Percentiles rank a stretch among this genome's conserved stretches.
phyloP scores from a whole-genome alignment of 257 asterid genomes.

The Primulina tabacum region DNA sequence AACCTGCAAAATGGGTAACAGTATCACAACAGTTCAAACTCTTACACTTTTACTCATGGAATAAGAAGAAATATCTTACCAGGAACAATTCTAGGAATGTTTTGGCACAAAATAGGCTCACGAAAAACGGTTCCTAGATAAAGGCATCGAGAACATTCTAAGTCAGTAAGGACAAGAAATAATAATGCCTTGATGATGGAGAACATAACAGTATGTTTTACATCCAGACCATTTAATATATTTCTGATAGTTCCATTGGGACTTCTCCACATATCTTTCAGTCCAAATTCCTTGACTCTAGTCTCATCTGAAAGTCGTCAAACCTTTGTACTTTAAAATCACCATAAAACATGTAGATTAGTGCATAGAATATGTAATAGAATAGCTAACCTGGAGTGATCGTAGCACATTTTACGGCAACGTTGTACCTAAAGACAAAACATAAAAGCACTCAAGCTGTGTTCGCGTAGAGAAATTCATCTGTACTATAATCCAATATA shows the following conservation, averaged over 20 bases:
- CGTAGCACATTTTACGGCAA: slow-evolving; percentile 93
- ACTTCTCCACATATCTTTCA: slow-evolving; percentile 87
- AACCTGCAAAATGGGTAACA: slow-evolving; percentile 49
- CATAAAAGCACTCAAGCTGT: slow-evolving; percentile 11
- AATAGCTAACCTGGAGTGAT: slow-evolving; percentile 77
- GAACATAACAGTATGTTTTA: slow-evolving; percentile 6
- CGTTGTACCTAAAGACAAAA: slow-evolving; percentile 65
- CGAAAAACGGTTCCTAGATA: slow-evolving; percentile 87
- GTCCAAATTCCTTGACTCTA: slow-evolving; percentile 82
- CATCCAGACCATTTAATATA: slow-evolving; percentile 62
- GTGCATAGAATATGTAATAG: slow-evolving; percentile 5
- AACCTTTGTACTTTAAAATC: slow-evolving; percentile 6
- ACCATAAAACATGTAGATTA: slow-evolving; percentile 6
- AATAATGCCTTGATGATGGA: slow-evolving; percentile 5
- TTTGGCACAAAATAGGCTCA: slow-evolving; percentile 79
- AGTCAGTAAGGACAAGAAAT: slow-evolving; percentile 20
- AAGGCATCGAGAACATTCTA: slow-evolving; percentile 5
- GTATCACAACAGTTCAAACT: slow-evolving; percentile 18
- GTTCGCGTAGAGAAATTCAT: neutral
- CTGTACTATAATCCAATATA: neutral
- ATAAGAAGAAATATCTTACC: slow-evolving; percentile 44
- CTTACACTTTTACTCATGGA: slow-evolving; percentile 18
- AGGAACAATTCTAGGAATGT: slow-evolving; percentile 77
- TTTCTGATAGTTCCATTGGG: slow-evolving; percentile 97
- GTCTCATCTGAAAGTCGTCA: slow-evolving; percentile 56